Evolutionary conservation across 371 early-diverging fungal genomes (phyloP).

Genomic region (Mortierella sp.): DNA sequence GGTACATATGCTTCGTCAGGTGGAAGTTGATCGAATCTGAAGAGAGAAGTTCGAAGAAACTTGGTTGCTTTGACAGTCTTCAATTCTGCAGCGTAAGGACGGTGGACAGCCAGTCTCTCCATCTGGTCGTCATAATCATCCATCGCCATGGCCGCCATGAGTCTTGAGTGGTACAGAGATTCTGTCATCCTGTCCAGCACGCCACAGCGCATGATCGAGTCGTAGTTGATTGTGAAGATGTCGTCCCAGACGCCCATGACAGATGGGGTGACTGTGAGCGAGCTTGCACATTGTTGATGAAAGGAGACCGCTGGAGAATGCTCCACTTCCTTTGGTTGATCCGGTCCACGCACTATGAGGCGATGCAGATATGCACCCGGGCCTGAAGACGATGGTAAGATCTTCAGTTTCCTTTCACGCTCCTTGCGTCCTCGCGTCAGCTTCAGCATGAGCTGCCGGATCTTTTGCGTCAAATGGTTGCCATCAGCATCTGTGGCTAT

Average conservation of each 20-base stretch:
- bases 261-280: constrained; percentile 59
- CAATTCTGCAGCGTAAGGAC: constrained; percentile 20
- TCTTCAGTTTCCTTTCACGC: constrained; percentile 34
- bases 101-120: neutral
- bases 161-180: neutral
- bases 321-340: constrained; percentile 61
- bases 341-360: constrained; percentile 33
- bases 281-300: constrained; percentile 66
- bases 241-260: constrained; percentile 61
- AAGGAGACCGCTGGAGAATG: constrained; percentile 61
- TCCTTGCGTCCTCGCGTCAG: constrained; percentile 32
- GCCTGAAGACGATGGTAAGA: neutral
- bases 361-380: constrained; percentile 16
- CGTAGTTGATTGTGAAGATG: constrained; percentile 60
- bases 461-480: constrained; percentile 21
- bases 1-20: constrained; percentile 31
- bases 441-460: constrained; percentile 41
- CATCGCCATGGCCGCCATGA: neutral
- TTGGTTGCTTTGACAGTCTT: constrained; percentile 56
- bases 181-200: constrained; percentile 27
- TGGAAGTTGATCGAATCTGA: constrained; percentile 43
- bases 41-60: constrained; percentile 57
- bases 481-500: neutral
- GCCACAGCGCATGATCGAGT: constrained; percentile 64
- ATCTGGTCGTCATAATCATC: constrained; percentile 47